Evolutionary conservation across 495 filamentous ascomycete species (phyloP), one percentile per base, ranked within the genome.

Genomic region (Aspergillus sclerotiicarbonarius): DNA sequence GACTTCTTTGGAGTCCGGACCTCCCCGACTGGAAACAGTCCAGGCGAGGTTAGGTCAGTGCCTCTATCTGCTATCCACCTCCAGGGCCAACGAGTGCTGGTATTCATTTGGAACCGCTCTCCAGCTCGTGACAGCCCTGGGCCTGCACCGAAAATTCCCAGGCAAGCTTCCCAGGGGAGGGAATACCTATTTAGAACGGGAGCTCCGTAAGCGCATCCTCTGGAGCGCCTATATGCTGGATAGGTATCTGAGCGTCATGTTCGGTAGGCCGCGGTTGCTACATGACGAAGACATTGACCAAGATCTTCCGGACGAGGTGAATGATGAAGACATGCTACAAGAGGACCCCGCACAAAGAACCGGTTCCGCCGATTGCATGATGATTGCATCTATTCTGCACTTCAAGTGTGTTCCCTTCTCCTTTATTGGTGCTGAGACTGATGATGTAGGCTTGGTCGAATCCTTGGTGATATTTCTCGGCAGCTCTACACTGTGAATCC

Each of bases 171-270:
- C 64, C 8, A 73, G 68, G 41, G 70, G 64, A 5, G 67, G 67
- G 19, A 66, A 59, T 20, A 66, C 69, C 5, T 74, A 71, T 53
- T 53, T 77, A 19, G 74, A 78, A 52, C 56, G 73, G 48, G 74
- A 78, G 33, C 58, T 77, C 0, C 73, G 74, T 8, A 84, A 82
- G 55, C 78, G 83, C 5, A 78, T 80, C 6, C 83, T 86, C 25
- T 85, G 82, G 82, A 77, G 78, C 35, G 78, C 74, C 2, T 83
- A 82, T 59, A 76, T 77, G 25, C 59, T 85, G 13, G 83, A 85
- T 63, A 82, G 79, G 60, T 81, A 85, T 58, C 68, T 85, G n/a
- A 80, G 78, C 54, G 70, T 80, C 44, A 75, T 83, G 62, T 76
- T 81, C 51, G 83, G 83, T 1, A 65, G 81, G 13, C 82, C 83